Conservation (phyloP, 805 yeast species). For the Starmera caribaea region DNA sequence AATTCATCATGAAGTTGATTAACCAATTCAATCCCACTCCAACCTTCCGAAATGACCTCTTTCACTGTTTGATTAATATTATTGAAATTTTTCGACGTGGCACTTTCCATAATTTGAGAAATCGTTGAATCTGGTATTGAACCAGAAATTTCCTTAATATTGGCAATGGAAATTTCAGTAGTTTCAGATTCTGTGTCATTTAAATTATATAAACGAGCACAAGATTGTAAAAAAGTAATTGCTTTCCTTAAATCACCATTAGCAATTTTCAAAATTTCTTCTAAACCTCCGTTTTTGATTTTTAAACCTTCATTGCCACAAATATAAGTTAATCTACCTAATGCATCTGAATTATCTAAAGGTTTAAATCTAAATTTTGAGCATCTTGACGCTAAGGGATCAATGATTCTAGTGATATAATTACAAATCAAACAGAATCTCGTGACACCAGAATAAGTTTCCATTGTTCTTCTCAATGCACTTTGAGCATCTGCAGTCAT, state of each 20-base stretch:
- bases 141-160: slow-evolving; percentile 69
- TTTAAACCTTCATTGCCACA: slow-evolving; percentile 35
- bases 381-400: slow-evolving; percentile 93
- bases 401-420: slow-evolving; percentile 92
- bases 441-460: slow-evolving; percentile 79
- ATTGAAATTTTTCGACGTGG: slow-evolving; percentile 22
- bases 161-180: slow-evolving; percentile 29
- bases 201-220: slow-evolving; percentile 47
- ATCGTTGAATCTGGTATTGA: slow-evolving; percentile 47
- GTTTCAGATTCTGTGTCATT: slow-evolving; percentile 24
- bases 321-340: slow-evolving; percentile 55
- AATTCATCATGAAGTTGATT: slow-evolving; percentile 64
- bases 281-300: slow-evolving; percentile 42
- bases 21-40: slow-evolving; percentile 67
- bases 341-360: slow-evolving; percentile 61
- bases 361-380: slow-evolving; percentile 88
- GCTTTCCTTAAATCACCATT: slow-evolving; percentile 91
- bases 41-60: slow-evolving; percentile 53
- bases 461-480: slow-evolving; percentile 87
- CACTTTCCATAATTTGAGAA: slow-evolving; percentile 28
- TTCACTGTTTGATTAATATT: slow-evolving; percentile 35
- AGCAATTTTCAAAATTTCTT: slow-evolving; percentile 59
- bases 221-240: slow-evolving; percentile 81
- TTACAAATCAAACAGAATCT: slow-evolving; percentile 93
- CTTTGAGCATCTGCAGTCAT: slow-evolving; percentile 94